Base-by-base conservation (phyloP, 2,329 filamentous ascomycete species). In the Ilyonectria mors-panacis region DNA sequence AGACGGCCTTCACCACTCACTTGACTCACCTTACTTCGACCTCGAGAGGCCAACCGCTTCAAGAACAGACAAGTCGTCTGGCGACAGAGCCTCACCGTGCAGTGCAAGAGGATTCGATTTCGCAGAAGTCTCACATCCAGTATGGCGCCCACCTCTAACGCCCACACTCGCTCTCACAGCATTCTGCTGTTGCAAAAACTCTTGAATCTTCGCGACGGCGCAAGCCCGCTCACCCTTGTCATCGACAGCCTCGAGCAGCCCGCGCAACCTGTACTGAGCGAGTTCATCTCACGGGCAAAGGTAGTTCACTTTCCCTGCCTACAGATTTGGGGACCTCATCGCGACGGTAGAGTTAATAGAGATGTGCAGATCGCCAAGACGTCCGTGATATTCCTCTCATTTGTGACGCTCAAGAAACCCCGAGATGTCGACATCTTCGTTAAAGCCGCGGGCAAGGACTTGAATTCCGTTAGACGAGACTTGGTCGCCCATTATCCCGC, bases 181-280 rank as follows among this genome's bases (percentile, higher is more conserved):
- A 83, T 97, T 23, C 88, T 97, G 3, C 85, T 97, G 2, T 90
- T 97, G 62, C 93, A 94, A 70, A 95, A 94, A 77, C 85, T 97
- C 2, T 85, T 97, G 70, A 93, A 91, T 76, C 85, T 94, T 63
- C 88, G 94, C 69, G 93, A 96, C 79, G 90, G 89, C 63, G 90
- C 92, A 15, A 97, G 94, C 55, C 95, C 95, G 3, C 90, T 98
- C 76, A 98, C 95, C 0, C 84, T 98, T 28, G 82, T 98, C 3
- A 85, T 97, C 63, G 95, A 98, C 80, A 93, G 87, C 37, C 85
- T 98, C 33, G 94, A 97, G 81, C 94, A 97, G 81, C 90, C 91
- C 28, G 93, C 91, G 7, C 86, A 85, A 33, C 91, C 91, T 0
- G 82, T 97, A 4, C 70, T 95, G 2, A 82, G 84, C 19, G 94